Evolutionary conservation across 2,329 filamentous ascomycete genomes (phyloP), one percentile per base, ranked within the genome.

Genomic region (Ascosphaera apis): DNA sequence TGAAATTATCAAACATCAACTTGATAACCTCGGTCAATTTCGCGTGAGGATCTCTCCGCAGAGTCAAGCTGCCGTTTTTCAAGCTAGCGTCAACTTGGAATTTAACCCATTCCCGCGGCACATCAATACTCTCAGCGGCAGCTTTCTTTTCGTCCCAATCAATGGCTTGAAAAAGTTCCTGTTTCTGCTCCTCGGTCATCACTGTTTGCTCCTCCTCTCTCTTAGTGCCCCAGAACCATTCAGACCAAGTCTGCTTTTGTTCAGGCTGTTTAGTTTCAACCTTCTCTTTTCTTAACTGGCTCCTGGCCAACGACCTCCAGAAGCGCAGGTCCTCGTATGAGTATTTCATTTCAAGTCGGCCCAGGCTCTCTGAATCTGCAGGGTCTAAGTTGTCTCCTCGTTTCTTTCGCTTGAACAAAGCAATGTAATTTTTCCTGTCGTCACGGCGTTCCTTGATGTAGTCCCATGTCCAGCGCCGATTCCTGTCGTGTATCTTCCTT

Each of bases 101-200:
- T 55, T 95, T 93, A 48, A 98, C 67, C 7, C 82, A 82, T 46
- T 99, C 88, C 37, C 80, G 72, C 0, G 91, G 91, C 21, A 83
- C 65, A 45, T 98, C 88, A 3, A 99, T 75, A 31, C 78, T 76
- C 44, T 92, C 83, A 0, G 82, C 67, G 28, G 98, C 66, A 2
- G 78, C 80, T 40, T 84, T 75, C 61, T 93, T 95, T 55, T 99
- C 88, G 42, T 98, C 81, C 75, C 86, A 99, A 48, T 95, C 88
- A 47, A 99, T 99, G 35, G 82, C 91, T 45, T 91, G 77, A 53
- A 95, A 98, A 7, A 99, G 67, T 55, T 98, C 86, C 52, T 95
- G 83, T 31, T 86, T 76, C 53, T 99, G 84, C 54, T 95, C 76
- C 41, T 98, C 88, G 0, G 81, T 91, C 66, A 98, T 91, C 40